Evolutionary conservation across 1,139 yeast genomes (phyloP), one percentile per base, ranked within the genome.

Genomic region (Yamadazyma trypodendri): DNA sequence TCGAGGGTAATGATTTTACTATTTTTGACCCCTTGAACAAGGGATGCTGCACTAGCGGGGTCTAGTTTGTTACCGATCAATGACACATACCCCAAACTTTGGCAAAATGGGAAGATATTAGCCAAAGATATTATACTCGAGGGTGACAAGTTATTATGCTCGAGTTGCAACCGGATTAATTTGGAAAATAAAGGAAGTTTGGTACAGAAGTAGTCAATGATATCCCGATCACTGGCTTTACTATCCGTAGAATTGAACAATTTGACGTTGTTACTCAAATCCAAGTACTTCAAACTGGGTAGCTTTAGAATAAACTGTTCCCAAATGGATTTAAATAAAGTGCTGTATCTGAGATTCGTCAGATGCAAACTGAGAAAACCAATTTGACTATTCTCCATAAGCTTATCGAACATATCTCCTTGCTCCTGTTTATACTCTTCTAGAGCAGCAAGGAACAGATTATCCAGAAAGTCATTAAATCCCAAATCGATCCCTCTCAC

Each of bases 301-400:
- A 81, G 63, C 34, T 47, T 60, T 45, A 68, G 41, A 8, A 68
- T 44, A 9, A 69, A 48, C 0, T 44, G 49, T 38, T 68, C 74
- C 41, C 64, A 51, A 4, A 62, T 52, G 35, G 54, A 59, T 38
- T 59, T 65, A 44, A 68, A 68, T 4, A 45, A 38, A 9, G 61
- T 63, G 8, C 60, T 53, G 42, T 64, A 68, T 24, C 56, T 46
- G 5, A 86, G 61, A 37, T 76, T 71, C 3, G 95, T 82, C 10
- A 88, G 75, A 55, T 86, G 84, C 37, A 89, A 61, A 13, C 95
- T 84, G 31, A 87, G 68, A 48, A 83, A 84, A 13, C 71, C 65
- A 39, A 82, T 54, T 13, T 71, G 60, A 6, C 68, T 58, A 12
- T 68, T 53, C 4, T 52, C 36, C 1, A 68, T 20, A 16, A 45